Percentiles rank a stretch among this genome's conserved stretches.
Conservation (phyloP, 441 rosid species). For the Corymbia citriodora region DNA sequence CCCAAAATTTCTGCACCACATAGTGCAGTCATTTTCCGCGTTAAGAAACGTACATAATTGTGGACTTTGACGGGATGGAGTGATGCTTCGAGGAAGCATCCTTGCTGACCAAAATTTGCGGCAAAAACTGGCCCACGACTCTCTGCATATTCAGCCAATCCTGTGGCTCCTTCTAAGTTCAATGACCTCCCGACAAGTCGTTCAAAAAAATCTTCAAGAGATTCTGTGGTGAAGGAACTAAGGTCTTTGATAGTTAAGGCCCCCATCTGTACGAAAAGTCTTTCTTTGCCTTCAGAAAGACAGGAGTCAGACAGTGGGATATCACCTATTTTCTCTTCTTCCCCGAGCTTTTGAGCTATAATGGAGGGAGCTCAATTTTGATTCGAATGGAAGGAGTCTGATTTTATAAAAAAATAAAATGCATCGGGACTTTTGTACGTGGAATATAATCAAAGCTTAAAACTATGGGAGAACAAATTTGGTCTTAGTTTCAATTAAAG, state of each 20-base stretch:
- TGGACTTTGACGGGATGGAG: accelerated
- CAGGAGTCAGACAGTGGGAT: accelerated
- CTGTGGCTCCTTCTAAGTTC: no score
- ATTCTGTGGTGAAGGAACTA: neutral
- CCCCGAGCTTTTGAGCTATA: neutral
- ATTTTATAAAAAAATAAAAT: no score
- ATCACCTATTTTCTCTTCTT: neutral
- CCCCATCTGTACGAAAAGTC: accelerated
- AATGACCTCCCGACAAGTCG: no score
- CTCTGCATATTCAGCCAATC: neutral
- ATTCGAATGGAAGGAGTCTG: accelerated
- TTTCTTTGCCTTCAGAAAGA: accelerated
- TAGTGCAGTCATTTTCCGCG: accelerated
- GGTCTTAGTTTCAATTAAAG: no score
- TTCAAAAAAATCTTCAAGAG: no score
- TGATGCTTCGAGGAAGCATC: neutral
- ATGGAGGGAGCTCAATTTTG: accelerated
- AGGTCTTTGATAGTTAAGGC: accelerated
- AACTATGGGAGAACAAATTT: neutral
- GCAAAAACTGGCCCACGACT: neutral
- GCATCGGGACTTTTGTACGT: accelerated
- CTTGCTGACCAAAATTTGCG: neutral
- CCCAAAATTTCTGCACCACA: neutral
- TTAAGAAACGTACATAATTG: neutral
- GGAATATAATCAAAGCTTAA: neutral